Base-by-base conservation (phyloP, 257 asterid genomes). In the Fraxinus excelsior region DNA sequence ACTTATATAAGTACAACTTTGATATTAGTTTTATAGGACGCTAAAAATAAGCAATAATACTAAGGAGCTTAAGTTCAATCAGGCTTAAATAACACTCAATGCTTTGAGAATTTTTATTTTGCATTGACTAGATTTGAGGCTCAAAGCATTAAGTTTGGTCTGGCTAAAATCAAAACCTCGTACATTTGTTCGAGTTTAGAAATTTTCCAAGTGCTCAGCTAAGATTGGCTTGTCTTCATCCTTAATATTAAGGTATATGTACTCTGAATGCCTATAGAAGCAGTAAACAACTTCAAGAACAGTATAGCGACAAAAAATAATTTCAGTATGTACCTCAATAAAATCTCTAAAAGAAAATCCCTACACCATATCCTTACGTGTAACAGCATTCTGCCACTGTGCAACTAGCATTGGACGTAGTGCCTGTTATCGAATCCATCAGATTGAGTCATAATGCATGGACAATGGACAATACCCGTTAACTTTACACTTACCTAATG, bases 361-460 rank as follows among this genome's bases (percentile, higher is more conserved):
- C 76, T 86, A 86, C 69, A 85, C 97, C 87, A 44, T 80, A 83
- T 96, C 99, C 85, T 82, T 87, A 70, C 98, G 97, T 16, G 98
- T 96, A 53, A 90, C 97, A 69, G 90, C 98, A 74, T 81, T 85
- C 92, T 96, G 99, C 87, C 89, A 89, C 79, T 93, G 99, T 66
- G 97, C 97, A 83, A 87, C 79, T 76, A 93, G 85, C 90, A 96
- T 89, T 4, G 97, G 99, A 44, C 80, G 70, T 84, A 81, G 12
- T 73, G 77, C 90, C 99, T 95, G 88, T 68, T 68, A 84, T 67
- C 21, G 21, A 73, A 35, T n/a, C 32, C 26, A 49, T 85, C 51
- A 87, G 73, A 75, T 23, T 64, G 76, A 65, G 72, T 21, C n/a
- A 58, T 58, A 21, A 58, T 21, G 32, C 67, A 26, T 5, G 13